These are phyloP conservation scores for Claviceps quebecensis DNA, from an alignment of 2,329 filamentous ascomycete genomes.

Conservation along the genomic window DNA sequence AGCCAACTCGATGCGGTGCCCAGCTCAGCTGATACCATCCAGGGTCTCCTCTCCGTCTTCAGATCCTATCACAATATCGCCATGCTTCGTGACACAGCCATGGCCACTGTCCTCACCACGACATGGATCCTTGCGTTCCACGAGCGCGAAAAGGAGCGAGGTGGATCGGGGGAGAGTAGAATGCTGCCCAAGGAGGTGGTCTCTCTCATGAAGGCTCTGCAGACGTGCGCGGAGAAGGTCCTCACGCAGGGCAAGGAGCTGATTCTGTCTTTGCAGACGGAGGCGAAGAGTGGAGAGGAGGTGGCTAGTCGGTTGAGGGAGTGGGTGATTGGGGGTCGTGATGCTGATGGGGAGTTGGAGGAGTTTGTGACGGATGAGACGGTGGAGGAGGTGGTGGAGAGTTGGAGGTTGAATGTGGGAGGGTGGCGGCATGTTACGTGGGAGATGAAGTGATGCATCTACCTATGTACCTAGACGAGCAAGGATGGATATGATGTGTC, in stretches of 20 bases:
- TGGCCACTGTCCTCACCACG: conserved; percentile 17
- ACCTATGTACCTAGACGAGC: too few relatives aligned
- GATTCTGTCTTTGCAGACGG: conserved; percentile 17
- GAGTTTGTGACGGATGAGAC: conserved; percentile 14
- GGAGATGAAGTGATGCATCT: conserved; percentile 7
- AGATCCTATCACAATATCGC: conserved; percentile 22
- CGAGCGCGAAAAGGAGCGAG: conserved; percentile 25
- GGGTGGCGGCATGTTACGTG: conserved; percentile 23
- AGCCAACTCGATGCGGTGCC: conserved; percentile 12
- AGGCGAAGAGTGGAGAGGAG: conserved; percentile 11
- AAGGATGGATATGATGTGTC: too few relatives aligned
- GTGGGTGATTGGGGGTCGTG: conserved; percentile 16
- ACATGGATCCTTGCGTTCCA: conserved; percentile 23
- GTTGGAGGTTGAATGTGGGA: conserved; percentile 20
- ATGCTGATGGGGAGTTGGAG: conserved; percentile 9
- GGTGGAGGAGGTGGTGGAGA: conserved; percentile 16
- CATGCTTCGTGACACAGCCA: conserved; percentile 24
- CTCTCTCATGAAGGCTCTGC: conserved; percentile 20
- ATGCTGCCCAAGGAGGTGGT: conserved; percentile 24
- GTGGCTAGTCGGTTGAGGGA: conserved; percentile 14
- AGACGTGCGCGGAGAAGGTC: conserved; percentile 15
- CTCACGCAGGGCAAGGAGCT: conserved; percentile 20
- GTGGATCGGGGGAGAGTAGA: conserved; percentile 22
- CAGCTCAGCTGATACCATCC: conserved; percentile 5
- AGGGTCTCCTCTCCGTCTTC: conserved; percentile 13